Conservation (phyloP, 148 eudicot genomes). For the Vaccinium darrowii region DNA sequence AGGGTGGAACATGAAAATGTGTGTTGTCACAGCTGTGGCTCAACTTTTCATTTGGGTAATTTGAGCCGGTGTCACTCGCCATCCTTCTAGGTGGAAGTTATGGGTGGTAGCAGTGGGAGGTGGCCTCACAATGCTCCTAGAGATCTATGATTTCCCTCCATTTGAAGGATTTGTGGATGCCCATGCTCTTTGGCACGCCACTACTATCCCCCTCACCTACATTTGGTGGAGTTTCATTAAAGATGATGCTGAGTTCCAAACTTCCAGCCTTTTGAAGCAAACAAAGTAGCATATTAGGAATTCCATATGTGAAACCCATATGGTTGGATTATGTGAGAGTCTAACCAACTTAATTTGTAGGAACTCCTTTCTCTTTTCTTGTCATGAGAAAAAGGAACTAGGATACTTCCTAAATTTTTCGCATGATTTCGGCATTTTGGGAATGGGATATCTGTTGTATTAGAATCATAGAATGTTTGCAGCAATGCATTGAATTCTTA, state of each 20-base stretch:
- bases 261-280: constrained; percentile 56
- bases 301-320: background rate
- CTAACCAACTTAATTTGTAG: background rate
- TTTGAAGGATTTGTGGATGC: constrained; percentile 71
- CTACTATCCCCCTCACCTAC: constrained; percentile 75
- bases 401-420: background rate
- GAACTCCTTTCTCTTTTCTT: background rate
- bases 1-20: constrained; percentile 95
- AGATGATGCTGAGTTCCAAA: constrained; percentile 70
- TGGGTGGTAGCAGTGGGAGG: constrained; percentile 83
- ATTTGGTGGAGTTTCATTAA: constrained; percentile 91
- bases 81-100: constrained; percentile 79
- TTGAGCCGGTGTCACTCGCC: constrained; percentile 71
- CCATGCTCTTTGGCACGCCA: constrained; percentile 91
- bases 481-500: background rate
- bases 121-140: constrained; percentile 72
- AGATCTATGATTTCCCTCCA: constrained; percentile 82
- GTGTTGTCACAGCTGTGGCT: constrained; percentile 64
- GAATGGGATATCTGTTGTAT: background rate
- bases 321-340: background rate
- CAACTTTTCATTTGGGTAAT: constrained; percentile 74
- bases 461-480: too few species aligned
- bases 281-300: constrained; percentile 38
- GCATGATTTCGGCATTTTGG: background rate
- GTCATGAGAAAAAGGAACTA: background rate